A percentile compares a stretch with the other conserved stretches of the same genome.
phyloP scores from a whole-genome alignment of 139 green algal species.

The Closterium sp. region DNA sequence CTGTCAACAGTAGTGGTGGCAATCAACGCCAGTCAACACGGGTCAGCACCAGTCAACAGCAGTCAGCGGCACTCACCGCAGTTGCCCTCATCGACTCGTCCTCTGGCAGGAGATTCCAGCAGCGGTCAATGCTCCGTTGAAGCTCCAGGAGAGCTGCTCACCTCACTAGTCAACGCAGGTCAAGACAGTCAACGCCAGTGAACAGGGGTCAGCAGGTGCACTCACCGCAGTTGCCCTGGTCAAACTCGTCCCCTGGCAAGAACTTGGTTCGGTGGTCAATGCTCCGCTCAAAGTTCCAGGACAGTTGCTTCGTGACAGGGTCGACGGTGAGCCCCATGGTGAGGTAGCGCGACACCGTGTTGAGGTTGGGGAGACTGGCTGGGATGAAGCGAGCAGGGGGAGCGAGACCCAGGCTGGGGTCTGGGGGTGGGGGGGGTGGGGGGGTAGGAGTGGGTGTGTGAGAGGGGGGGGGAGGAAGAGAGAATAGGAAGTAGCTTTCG shows the following conservation, averaged over 20 bases:
- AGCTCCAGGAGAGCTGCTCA: background rate
- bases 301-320: background rate
- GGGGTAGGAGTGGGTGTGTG: too few relatives aligned
- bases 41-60: background rate
- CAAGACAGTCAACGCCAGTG: background rate
- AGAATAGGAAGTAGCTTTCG: too few relatives aligned
- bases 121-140: background rate
- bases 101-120: background rate
- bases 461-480: background rate
- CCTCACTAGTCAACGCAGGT: background rate
- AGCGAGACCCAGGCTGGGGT: background rate
- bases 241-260: background rate
- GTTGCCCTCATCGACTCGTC: background rate
- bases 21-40: background rate
- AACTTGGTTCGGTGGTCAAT: background rate
- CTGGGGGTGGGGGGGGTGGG: background rate
- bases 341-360: background rate
- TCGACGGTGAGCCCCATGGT: background rate
- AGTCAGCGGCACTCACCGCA: background rate
- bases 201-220: background rate
- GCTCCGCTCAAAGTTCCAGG: background rate
- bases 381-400: too few relatives aligned
- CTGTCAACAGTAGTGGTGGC: too few relatives aligned
- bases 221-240: background rate
- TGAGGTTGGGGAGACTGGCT: background rate